Base-by-base conservation (phyloP, 108 stramenopile genomes). In the Parmales sp. region DNA sequence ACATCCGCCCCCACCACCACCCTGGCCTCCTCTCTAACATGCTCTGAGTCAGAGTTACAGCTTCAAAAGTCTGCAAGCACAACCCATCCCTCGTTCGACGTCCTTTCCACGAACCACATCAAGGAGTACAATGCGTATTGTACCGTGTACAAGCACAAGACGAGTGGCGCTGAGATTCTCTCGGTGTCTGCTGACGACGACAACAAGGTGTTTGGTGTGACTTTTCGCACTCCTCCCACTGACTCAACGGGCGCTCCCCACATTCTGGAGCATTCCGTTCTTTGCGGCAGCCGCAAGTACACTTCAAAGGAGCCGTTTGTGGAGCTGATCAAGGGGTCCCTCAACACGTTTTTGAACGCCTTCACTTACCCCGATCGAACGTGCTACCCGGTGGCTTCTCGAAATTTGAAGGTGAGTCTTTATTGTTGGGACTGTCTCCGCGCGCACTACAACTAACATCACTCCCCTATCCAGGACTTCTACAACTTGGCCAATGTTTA, bases 171-270 rank as follows among this genome's bases (percentile, higher is more conserved):
- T 6, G 83, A 96, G 65, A 74, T 96, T 38, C 83, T 98, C 44
- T 90, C 88, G 65, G 90, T 96, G 0, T 75, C 82, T 31, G 87
- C 72, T 20, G 95, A 94, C 45, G 98, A 96, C 69, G 93, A 95
- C 78, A 94, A 98, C 83, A 98, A 98, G 76, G 95, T 95, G 31
- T 99, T 99, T 72, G 96, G 97, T n/a, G 92, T 98, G 37, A 93
- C 93, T 38, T 98, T 99, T 72, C 88, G 94, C 26, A 99, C 98
- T 26, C 96, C 95, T 1, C 94, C 96, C 19, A 68, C 81, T 26
- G 97, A 97, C 75, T 87, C 85, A 5, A 97, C 97, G 0, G 99
- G 99, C 46, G 89, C 98, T 11, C 95, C 99, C 1, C 99, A 99
- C 74, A 96, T 99, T 70, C 81, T 99, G 23, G 99, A 99, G 77